Conservation (phyloP, 768 basidiomycete genomes). For the Auricularia cornea region DNA sequence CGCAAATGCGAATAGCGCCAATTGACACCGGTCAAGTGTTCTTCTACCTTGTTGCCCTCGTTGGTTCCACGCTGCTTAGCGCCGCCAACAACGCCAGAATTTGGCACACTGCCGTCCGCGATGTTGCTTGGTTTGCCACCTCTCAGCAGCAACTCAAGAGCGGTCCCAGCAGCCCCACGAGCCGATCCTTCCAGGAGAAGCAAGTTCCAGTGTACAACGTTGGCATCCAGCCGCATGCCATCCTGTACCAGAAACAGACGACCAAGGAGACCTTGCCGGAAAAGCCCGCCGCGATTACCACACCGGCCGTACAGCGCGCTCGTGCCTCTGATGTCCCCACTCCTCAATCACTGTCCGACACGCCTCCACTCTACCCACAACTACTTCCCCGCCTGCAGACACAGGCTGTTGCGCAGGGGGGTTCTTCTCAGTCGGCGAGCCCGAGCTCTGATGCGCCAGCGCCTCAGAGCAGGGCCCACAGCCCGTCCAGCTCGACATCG, state of each 20-base stretch:
- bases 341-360: background rate
- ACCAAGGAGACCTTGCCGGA: background rate
- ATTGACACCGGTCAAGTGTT: constrained; percentile 35
- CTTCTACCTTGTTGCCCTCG: constrained; percentile 44
- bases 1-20: background rate
- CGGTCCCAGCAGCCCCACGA: constrained; percentile 27
- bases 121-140: constrained; percentile 28
- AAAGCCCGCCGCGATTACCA: background rate
- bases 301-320: background rate
- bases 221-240: background rate
- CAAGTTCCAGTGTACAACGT: background rate
- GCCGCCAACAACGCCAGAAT: constrained; percentile 37
- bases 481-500: background rate
- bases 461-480: background rate
- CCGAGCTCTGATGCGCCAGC: background rate
- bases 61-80: constrained; percentile 38
- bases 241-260: background rate
- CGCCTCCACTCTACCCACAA: background rate
- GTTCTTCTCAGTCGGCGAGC: background rate
- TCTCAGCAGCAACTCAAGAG: constrained; percentile 23
- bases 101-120: constrained; percentile 43
- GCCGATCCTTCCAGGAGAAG: constrained; percentile 22
- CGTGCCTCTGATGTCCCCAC: background rate
- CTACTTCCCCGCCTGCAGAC: background rate
- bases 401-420: background rate